Evolutionary conservation across 352 stramenopile species (phyloP), one percentile per base, ranked within the genome.

Genomic region (Nothophytophthora sp.): DNA sequence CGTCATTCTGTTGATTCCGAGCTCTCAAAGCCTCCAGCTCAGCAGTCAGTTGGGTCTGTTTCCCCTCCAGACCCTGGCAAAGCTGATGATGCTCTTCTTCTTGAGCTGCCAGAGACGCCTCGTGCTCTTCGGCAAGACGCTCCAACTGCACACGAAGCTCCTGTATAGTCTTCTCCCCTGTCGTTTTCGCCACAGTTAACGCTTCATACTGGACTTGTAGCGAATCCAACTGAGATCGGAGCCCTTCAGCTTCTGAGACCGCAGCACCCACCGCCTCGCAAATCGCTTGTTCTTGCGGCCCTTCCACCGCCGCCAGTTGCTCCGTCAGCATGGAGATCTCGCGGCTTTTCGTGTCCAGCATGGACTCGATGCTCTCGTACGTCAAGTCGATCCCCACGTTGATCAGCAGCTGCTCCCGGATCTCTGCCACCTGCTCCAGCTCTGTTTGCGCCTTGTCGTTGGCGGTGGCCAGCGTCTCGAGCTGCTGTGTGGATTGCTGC

Each of bases 301-400:
- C 36, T 28, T 76, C 46, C 3, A 39, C 38, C 4, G 52, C 53
- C 5, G 42, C 45, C 2, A 81, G 40, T 18, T 73, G 53, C 5
- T 67, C 51, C 2, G 63, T 68, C 11, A 83, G 60, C 50, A 65
- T 51, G 33, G 70, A 55, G 45, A 83, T 74, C 41, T 81, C 70
- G 0, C 67, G 70, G 44, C 50, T 78, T 35, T 81, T 81, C 16
- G 67, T 76, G 47, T 81, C 73, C 9, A 83, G 25, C 39, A 76
- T 53, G 25, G 63, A 66, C 35, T 70, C 70, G 16, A 83, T 69
- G 42, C 68, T 81, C 33, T 69, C 70, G 37, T 62, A 79, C 19
- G 60, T 73, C 22, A 73, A 28, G 24, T 73, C 60, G n/a, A 74
- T 72, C 12, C 63, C 57, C n/a, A 73, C 48, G 12, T 68, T 40